A percentile compares a stretch with the other conserved stretches of the same genome.
phyloP scores from a whole-genome alignment of 495 filamentous ascomycete species.

The Penicillium fimorum region DNA sequence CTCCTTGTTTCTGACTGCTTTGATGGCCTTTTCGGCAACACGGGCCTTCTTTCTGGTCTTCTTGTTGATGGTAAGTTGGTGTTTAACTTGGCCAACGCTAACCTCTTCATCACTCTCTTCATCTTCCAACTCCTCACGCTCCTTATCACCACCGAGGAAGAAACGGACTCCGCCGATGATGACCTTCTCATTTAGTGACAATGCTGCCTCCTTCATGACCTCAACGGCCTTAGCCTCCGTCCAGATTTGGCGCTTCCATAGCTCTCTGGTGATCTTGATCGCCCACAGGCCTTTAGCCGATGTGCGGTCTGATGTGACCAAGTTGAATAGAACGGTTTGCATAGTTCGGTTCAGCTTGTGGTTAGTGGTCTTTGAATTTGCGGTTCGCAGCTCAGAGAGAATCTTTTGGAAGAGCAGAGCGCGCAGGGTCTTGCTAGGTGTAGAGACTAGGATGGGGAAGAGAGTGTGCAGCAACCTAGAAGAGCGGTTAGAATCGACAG shows the following conservation, averaged over 20 bases:
- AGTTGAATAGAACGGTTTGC: slow-evolving; percentile 87
- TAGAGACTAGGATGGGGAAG: slow-evolving; percentile 85
- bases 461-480: slow-evolving; percentile 74
- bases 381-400: slow-evolving; percentile 78
- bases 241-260: slow-evolving; percentile 90
- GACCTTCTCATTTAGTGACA: slow-evolving; percentile 87
- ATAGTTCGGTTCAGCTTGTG: slow-evolving; percentile 90
- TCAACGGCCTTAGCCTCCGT: slow-evolving; percentile 84
- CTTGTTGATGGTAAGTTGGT: slow-evolving; percentile 89
- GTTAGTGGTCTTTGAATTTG: slow-evolving; percentile 81
- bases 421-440: slow-evolving; percentile 82
- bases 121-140: slow-evolving; percentile 87
- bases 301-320: slow-evolving; percentile 78
- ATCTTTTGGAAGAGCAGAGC: slow-evolving; percentile 87
- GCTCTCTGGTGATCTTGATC: slow-evolving; percentile 80
- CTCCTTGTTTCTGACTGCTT: slow-evolving; percentile 73
- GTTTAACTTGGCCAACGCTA: slow-evolving; percentile 77
- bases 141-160: slow-evolving; percentile 93
- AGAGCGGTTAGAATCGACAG: slow-evolving; percentile 12
- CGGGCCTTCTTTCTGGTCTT: slow-evolving; percentile 86
- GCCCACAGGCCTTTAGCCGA: slow-evolving; percentile 91
- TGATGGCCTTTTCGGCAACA: slow-evolving; percentile 73
- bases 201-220: slow-evolving; percentile 86
- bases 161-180: slow-evolving; percentile 83
- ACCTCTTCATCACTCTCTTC: slow-evolving; percentile 81